Conservation (phyloP, 2,329 filamentous ascomycete species). For the Teratosphaeria epicoccoides region DNA sequence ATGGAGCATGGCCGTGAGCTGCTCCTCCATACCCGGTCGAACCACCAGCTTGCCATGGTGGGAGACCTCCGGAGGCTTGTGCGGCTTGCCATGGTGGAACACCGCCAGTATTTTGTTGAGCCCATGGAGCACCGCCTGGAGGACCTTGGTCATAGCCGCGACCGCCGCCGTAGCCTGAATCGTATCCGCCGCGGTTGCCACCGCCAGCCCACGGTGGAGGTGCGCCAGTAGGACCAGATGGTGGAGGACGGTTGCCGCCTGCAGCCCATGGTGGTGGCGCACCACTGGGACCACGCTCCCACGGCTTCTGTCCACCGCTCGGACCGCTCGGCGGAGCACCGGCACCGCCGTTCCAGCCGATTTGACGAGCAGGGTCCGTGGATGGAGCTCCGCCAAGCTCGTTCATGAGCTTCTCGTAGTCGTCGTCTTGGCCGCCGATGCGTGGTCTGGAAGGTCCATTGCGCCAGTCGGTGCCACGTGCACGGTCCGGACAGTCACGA, state of each 20-base stretch:
- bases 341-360: conserved; percentile 69
- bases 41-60: conserved; percentile 10
- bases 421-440: conserved; percentile 70
- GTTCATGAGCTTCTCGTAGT: conserved; percentile 98
- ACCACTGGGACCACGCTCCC: conserved; percentile 21
- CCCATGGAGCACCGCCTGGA: conserved; percentile 9
- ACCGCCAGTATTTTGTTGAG: conserved; percentile 7
- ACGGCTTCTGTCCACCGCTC: conserved; percentile 43
- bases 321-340: conserved; percentile 49
- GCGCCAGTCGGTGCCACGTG: conserved; percentile 84
- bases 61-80: conserved; percentile 3
- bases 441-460: conserved; percentile 50
- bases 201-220: conserved; percentile 28
- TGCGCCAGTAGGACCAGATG: conserved; percentile 10
- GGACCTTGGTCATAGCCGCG: conserved; percentile 16
- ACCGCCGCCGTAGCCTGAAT: conserved; percentile 12
- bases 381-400: conserved; percentile 71
- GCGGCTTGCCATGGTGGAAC: neutral
- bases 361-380: conserved; percentile 53
- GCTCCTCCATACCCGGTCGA: neutral
- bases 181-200: conserved; percentile 9
- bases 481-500: conserved; percentile 89
- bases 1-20: neutral
- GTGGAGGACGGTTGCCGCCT: conserved; percentile 6
- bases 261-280: conserved; percentile 27